Evolutionary conservation across 805 yeast species (phyloP), one percentile per base, ranked within the genome.

Genomic region (Suhomyces sp.): DNA sequence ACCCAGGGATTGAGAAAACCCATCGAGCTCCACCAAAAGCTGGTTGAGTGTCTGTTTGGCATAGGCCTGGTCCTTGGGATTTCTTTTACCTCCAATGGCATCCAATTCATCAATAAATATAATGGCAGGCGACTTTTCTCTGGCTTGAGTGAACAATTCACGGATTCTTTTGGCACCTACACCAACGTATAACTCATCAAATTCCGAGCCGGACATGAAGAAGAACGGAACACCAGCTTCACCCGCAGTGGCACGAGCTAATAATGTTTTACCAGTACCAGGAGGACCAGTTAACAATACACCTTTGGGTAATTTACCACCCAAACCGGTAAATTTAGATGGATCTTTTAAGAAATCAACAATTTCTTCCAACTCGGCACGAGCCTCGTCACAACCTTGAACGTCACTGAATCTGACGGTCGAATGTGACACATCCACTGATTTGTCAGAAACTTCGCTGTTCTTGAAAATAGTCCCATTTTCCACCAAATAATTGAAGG

Each of bases 191-290:
- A 96, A 82, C 73, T 94, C 99, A 69, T 96, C 99, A 67, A 94
- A 94, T 69, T 94, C 99, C 1, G 97, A 90, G 46, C 99, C 99
- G 5, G 97, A 89, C 97, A 94, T 93, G 72, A 93, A 93, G 73
- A 92, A 93, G 67, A 94, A 94, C 44, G 98, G 99, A 23, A 94
- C 98, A 52, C 97, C 98, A 6, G 99, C 98, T 72, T 93, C 98
- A 58, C 98, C 98, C 6, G 99, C 99, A 29, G 97, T 96, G 27
- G 99, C 98, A 63, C 98, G 84, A 0, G 98, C 98, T 58, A 94
- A 81, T 60, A 93, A 77, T 1, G 99, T 94, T 70, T 94, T 93
- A 82, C 99, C 99, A 5, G 99, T 93, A 73, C 99, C 99, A 42
- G 99, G 99, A 38, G 99, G 99, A 46, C 99, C 99, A 10, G 98